These are phyloP conservation scores for Hypoxylon sp. DNA, from an alignment of 2,329 filamentous ascomycete species.

Conservation along the genomic window DNA sequence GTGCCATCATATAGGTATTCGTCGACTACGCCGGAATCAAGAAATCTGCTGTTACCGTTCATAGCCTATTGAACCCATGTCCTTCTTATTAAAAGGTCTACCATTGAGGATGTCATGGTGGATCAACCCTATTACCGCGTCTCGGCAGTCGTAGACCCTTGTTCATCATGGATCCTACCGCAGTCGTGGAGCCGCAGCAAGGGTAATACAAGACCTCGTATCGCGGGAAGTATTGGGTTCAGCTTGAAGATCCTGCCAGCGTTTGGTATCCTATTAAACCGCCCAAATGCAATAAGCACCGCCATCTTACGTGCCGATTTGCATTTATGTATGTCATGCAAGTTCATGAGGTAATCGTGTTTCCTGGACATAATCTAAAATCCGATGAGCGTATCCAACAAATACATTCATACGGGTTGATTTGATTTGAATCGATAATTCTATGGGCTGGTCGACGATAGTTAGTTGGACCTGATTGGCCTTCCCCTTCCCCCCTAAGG, in stretches of 20 bases:
- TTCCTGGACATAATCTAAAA: not conserved
- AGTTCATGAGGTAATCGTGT: not conserved
- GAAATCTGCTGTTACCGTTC: not conserved
- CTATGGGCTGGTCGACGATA: not conserved
- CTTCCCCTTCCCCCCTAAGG: not conserved
- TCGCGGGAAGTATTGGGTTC: slow-evolving; percentile 13
- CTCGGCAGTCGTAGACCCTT: slow-evolving; percentile 20
- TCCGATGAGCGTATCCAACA: not conserved
- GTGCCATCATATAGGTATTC: slow-evolving; percentile 33
- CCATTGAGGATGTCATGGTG: slow-evolving; percentile 4
- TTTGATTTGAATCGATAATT: not conserved
- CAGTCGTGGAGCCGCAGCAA: slow-evolving; percentile 8
- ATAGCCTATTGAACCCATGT: slow-evolving; percentile 35
- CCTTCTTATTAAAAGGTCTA: slow-evolving; percentile 16
- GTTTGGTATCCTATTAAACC: not conserved
- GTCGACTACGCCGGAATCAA: slow-evolving; percentile 9
- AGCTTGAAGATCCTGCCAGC: slow-evolving; percentile 11
- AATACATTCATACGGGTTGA: not conserved
- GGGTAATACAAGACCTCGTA: slow-evolving; percentile 21
- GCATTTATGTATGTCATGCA: not conserved
- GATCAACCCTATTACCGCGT: slow-evolving; percentile 16
- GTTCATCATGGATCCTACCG: slow-evolving; percentile 7
- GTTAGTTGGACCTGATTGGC: not conserved
- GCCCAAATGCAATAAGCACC: not conserved
- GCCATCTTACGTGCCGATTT: not conserved